phyloP scores from a whole-genome alignment of 176 grass and related monocot species.

The Phoenix roebelenii region DNA sequence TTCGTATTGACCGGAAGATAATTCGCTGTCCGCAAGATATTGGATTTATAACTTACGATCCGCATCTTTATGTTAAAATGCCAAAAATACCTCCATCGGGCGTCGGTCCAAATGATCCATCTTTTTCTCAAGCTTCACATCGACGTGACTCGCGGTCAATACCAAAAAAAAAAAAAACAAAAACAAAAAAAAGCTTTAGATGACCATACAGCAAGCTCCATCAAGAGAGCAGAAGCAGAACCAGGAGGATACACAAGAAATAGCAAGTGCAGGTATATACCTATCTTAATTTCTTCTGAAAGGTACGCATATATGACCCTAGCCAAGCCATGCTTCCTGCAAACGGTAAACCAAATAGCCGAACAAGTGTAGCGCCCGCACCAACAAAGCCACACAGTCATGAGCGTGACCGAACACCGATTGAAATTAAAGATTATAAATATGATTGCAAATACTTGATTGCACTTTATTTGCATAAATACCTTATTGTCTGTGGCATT shows the following conservation, averaged over 20 bases:
- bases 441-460: not conserved
- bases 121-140: too few species aligned
- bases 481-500: too few species aligned
- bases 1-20: too few species aligned
- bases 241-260: conserved; percentile 14
- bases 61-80: too few species aligned
- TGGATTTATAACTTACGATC: too few species aligned
- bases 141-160: too few species aligned
- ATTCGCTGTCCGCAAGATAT: too few species aligned
- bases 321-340: conserved; percentile 84
- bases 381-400: conserved; percentile 88
- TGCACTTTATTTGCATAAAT: too few species aligned
- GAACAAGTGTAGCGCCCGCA: conserved; percentile 79
- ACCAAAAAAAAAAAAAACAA: too few species aligned
- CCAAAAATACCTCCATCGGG: too few species aligned
- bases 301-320: conserved; percentile 60
- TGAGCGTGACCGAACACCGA: conserved; percentile 83
- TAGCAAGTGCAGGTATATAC: conserved; percentile 8
- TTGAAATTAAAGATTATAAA: conserved; percentile 23
- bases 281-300: not conserved
- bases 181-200: conserved; percentile 42
- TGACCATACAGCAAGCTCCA: conserved; percentile 68
- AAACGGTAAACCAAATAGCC: conserved; percentile 75
- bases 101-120: too few species aligned
- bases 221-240: conserved; percentile 72